Evolutionary conservation across 208 protist species (phyloP), one percentile per base, ranked within the genome.

Genomic region (Borovskyia barvae): DNA sequence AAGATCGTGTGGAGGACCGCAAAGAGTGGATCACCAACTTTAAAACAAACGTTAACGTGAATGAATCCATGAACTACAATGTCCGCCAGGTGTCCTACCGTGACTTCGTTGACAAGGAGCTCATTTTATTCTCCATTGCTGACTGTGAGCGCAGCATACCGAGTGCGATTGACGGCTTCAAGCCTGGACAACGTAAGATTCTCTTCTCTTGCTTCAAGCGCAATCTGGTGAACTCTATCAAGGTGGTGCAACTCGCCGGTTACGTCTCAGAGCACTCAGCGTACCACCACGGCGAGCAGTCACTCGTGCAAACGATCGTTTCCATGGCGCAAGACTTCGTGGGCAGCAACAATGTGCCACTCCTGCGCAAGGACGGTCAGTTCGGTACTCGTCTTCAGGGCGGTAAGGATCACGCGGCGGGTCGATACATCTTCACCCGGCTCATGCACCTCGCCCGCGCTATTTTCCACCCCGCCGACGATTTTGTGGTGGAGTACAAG

Each of bases 221-320:
- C 42, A 99, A 99, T 43, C 78, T 99, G 2, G 95, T 74, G 41
- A 81, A 92, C n/a, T 97, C 99, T 9, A 95, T 99, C 61, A 99
- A 99, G 78, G 99, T 99, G 11, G 97, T 97, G 7, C 99, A 99
- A 90, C 90, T 99, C 5, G 81, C 96, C 39, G 99, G 98, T 57
- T 99, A 99, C 80, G 97, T 99, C n/a, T 87, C 98, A 39, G 98
- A 99, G 82, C 93, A 99, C 57, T 95, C 95, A 5, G 98, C 98
- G 8, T 99, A 99, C 89, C 99, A 99, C 75, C 99, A 99, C 77
- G 99, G 99, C 37, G 99, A 99, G 80, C 64, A 81, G 52, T 95
- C 83, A 3, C 87, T 99, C 2, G 81, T 87, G n/a, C 75, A 89
- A 46, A 99, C 99, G 8, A 99, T 99, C 48, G 87, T 99, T 5